Conservation (phyloP, 768 basidiomycete species). For the Termitomyces sp. region DNA sequence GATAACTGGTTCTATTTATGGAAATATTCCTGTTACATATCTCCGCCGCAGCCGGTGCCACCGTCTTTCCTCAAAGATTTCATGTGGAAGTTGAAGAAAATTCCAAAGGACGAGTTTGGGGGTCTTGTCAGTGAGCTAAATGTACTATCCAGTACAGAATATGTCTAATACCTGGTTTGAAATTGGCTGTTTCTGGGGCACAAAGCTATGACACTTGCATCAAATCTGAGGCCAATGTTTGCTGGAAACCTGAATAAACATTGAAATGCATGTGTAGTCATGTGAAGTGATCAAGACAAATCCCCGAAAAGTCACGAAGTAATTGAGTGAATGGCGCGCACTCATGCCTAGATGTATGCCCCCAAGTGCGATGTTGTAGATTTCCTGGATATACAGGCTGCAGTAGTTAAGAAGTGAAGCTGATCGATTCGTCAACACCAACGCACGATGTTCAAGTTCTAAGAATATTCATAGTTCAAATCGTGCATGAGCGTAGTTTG, state of each 20-base stretch:
- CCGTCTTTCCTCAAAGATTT: constrained; percentile 28
- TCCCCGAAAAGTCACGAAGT: background rate
- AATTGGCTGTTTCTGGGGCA: background rate
- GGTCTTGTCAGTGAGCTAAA: constrained; percentile 26
- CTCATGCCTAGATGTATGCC: no score
- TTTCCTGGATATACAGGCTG: no score
- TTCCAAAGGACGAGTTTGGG: constrained; percentile 23
- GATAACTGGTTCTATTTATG: no score
- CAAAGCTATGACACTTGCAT: constrained; percentile 32
- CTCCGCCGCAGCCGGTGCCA: constrained; percentile 38
- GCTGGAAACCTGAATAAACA: constrained; percentile 27
- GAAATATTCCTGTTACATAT: constrained; percentile 16
- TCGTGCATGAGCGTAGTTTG: background rate
- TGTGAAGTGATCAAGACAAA: constrained; percentile 22
- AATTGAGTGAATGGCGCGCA: no score
- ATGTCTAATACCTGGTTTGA: background rate
- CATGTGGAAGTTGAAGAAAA: constrained; percentile 45
- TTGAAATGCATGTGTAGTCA: constrained; percentile 43
- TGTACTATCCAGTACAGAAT: constrained; percentile 26
- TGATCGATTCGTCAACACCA: no score
- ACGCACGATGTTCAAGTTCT: no score
- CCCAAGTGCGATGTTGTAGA: no score
- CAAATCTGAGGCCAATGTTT: constrained; percentile 38
- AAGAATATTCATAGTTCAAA: no score
- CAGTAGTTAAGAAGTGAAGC: no score